These are phyloP conservation scores for Ramicandelaber brevisporus DNA, from an alignment of 192 early-diverging fungal genomes.

Conservation along the genomic window DNA sequence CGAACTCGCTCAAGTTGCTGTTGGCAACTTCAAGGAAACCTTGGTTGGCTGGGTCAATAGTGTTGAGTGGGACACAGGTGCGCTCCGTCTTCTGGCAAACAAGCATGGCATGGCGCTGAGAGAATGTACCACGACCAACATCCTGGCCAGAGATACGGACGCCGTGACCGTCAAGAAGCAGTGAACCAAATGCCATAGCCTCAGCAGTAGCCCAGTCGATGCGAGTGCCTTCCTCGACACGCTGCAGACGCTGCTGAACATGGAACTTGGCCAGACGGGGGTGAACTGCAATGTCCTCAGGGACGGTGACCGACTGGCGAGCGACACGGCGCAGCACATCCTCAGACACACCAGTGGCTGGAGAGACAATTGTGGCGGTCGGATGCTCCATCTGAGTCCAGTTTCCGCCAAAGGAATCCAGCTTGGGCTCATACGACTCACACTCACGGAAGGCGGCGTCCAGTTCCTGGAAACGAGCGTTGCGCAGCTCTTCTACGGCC, in stretches of 20 bases:
- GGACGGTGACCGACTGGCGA: constrained; percentile 41
- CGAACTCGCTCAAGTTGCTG: constrained; percentile 74
- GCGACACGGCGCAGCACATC: constrained; percentile 44
- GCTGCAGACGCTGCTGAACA: constrained; percentile 51
- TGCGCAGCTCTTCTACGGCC: constrained; percentile 7
- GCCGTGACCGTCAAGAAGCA: constrained; percentile 61
- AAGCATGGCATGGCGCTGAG: constrained; percentile 90
- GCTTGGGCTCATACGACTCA: constrained; percentile 11
- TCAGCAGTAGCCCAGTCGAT: constrained; percentile 95
- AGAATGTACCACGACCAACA: constrained; percentile 93
- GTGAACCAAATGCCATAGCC: constrained; percentile 66
- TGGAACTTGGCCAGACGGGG: constrained; percentile 76
- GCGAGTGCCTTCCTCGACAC: constrained; percentile 31
- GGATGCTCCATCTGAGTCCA: constrained; percentile 55
- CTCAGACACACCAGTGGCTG: constrained; percentile 31
- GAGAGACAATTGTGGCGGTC: constrained; percentile 11
- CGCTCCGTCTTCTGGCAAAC: constrained; percentile 75
- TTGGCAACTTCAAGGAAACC: constrained; percentile 72
- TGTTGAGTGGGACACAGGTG: constrained; percentile 69
- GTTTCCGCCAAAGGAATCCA: constrained; percentile 32
- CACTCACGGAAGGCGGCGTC: constrained; percentile 13
- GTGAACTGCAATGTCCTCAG: constrained; percentile 45
- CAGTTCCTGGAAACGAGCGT: constrained; percentile 7
- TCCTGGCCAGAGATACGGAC: constrained; percentile 93
- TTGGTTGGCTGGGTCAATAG: constrained; percentile 14